Evolutionary conservation across 352 stramenopile species (phyloP).

Genomic region (Phytophthora aleatoria): DNA sequence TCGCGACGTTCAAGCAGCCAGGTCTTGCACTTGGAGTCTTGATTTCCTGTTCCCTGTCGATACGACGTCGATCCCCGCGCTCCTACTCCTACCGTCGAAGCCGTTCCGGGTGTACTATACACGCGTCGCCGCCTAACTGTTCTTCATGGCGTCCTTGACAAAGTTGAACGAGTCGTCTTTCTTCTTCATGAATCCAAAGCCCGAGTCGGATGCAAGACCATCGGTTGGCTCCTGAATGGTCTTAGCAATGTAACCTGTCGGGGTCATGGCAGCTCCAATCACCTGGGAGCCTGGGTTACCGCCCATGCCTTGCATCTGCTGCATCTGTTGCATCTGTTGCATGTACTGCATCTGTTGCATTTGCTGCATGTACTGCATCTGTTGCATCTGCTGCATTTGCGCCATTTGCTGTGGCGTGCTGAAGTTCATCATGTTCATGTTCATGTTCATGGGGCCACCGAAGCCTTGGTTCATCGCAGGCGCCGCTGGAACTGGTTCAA

Average conservation of each 20-base stretch:
- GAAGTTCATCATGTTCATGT: conserved; percentile 76
- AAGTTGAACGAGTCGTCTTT: conserved; percentile 91
- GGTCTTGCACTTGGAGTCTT: conserved; percentile 22
- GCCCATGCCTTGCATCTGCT: conserved; percentile 65
- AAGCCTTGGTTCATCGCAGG: conserved; percentile 49
- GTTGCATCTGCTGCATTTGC: conserved; percentile 70
- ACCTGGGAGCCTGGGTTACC: conserved; percentile 64
- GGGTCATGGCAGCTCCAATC: conserved; percentile 86
- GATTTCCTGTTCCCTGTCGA: conserved; percentile 26
- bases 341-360: conserved; percentile 81
- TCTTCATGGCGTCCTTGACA: conserved; percentile 90
- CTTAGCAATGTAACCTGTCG: conserved; percentile 86
- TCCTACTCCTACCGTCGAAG: conserved; percentile 37
- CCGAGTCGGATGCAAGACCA: conserved; percentile 64
- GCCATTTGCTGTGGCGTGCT: conserved; percentile 55
- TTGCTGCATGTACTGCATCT: conserved; percentile 67
- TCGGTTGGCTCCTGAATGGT: conserved; percentile 85
- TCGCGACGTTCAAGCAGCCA: conserved; percentile 18
- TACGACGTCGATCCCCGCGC: conserved; percentile 34
- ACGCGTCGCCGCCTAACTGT: conserved; percentile 54
- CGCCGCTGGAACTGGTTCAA: conserved; percentile 62
- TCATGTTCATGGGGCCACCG: conserved; percentile 52
- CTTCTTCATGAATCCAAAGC: conserved; percentile 89
- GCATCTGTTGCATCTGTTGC: conserved; percentile 66
- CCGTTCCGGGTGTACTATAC: conserved; percentile 58